phyloP scores from a whole-genome alignment of 169 alveolate genomes.

The Plasmodium adleri region DNA sequence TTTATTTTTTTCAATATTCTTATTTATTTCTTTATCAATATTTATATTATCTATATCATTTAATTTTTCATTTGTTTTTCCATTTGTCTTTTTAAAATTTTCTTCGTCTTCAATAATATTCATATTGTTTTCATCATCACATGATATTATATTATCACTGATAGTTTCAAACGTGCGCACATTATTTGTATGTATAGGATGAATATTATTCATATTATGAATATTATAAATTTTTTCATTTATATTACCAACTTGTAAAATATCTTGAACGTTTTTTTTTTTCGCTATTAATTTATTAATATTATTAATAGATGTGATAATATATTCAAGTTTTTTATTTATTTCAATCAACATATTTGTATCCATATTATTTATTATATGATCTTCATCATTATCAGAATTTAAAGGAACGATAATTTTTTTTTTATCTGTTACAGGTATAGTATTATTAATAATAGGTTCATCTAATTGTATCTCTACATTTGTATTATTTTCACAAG shows the following conservation, averaged over 20 bases:
- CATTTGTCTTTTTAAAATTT: neutral
- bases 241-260: too few relatives aligned
- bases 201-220: neutral
- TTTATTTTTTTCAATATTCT: neutral
- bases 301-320: slow-evolving; percentile 63
- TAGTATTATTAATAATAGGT: neutral
- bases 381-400: neutral
- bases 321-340: slow-evolving; percentile 45
- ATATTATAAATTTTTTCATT: neutral
- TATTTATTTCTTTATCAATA: too few relatives aligned
- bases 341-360: slow-evolving; percentile 20
- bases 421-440: neutral
- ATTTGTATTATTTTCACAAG: neutral
- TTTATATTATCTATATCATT: neutral
- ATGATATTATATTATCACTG: neutral
- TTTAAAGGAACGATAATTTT: neutral
- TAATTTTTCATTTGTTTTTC: neutral
- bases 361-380: neutral
- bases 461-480: neutral
- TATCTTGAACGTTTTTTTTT: neutral
- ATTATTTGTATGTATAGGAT: neutral
- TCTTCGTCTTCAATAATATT: neutral
- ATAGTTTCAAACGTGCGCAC: slow-evolving; percentile 1
- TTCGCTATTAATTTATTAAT: slow-evolving; percentile 29
- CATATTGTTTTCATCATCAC: slow-evolving; percentile 1